phyloP scores from a whole-genome alignment of 23 red algal genomes.

The Gracilaria caudata region DNA sequence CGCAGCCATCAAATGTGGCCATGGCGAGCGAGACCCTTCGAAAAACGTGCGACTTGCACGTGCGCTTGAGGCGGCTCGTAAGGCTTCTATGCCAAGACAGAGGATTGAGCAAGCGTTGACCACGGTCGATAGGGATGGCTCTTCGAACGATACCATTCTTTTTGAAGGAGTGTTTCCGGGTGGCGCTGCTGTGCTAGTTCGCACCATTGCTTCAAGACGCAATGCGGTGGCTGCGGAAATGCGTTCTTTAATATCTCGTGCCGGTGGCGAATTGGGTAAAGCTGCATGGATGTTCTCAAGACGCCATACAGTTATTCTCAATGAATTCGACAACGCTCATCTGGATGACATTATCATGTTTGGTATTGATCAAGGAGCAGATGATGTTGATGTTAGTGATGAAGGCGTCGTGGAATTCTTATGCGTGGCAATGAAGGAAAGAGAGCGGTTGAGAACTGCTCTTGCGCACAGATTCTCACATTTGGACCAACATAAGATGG shows the following conservation, averaged over 20 bases:
- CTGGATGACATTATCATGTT: conserved; percentile 45
- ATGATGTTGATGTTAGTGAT: conserved; percentile 23
- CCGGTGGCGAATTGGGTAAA: conserved; percentile 44
- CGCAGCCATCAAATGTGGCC: conserved; percentile 36
- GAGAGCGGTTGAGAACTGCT: conserved; percentile 2
- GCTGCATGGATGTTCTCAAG: conserved; percentile 38
- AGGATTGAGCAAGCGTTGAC: conserved; percentile 41
- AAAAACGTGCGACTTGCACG: conserved; percentile 60
- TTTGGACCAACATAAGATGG: background rate
- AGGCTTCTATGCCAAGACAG: conserved; percentile 61
- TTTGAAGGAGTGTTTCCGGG: conserved; percentile 46
- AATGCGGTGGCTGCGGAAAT: conserved; percentile 56
- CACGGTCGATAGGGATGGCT: background rate
- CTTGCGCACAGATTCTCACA: conserved; percentile 17
- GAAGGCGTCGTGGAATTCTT: conserved; percentile 29
- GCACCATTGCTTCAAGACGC: background rate
- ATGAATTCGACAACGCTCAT: conserved; percentile 4
- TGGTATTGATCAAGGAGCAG: conserved; percentile 49
- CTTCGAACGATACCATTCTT: conserved; percentile 10
- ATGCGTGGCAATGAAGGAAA: conserved; percentile 6
- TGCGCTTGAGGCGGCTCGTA: conserved; percentile 60
- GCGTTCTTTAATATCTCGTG: conserved; percentile 34
- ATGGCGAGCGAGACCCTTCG: conserved; percentile 42
- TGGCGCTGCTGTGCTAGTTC: conserved; percentile 22
- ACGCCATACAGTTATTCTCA: conserved; percentile 29